Base-by-base conservation (phyloP, 495 filamentous ascomycete genomes). In the Penicillium longicatenatum region DNA sequence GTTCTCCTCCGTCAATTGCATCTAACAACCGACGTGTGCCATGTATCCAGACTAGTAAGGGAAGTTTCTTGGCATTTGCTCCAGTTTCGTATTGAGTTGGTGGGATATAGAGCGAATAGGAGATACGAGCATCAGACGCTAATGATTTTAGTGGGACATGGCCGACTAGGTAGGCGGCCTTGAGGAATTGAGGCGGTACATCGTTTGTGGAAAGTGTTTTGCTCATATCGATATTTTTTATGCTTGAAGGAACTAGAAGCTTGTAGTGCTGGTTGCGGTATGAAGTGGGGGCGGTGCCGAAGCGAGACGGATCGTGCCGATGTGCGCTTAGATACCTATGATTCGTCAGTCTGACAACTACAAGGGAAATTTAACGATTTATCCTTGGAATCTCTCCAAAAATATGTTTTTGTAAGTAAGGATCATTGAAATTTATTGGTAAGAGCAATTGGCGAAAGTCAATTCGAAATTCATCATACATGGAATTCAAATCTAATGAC, bases 81-180 rank as follows among this genome's bases (percentile, higher is more conserved):
- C 24, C 50, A 10, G 31, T 29, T 11, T 41, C 9, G 33, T 52
- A 52, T 4, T 29, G 50, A 10, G 50, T n/a, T 29, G 50, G 50
- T 7, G 50, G 50, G 11, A 52, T 52, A 12, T 52, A 52, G 4
- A 52, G 50, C 35, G 30, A 11, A 19, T 52, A 52, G 33, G 50
- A 52, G 24, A 52, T 20, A 35, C 50, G 50, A 5, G 50, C 33
- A 24, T 52, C 50, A 20, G 20, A 22, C 2, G 17, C 19, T 11
- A 42, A 17, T 10, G 50, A 33, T n/a, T 41, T 48, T 3, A 48
- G 45, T 30, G 45, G 45, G 9, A 48, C 24, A 3, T 48, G 45
- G 24, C 45, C 45, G 4, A 48, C 45, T 5, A 48, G 21, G 6
- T n/a, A 48, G 14, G 22, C 21, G 14, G 45, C 45, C 24, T 48